phyloP scores from a whole-genome alignment of 257 asterid genomes.

The Coffea eugenioides region DNA sequence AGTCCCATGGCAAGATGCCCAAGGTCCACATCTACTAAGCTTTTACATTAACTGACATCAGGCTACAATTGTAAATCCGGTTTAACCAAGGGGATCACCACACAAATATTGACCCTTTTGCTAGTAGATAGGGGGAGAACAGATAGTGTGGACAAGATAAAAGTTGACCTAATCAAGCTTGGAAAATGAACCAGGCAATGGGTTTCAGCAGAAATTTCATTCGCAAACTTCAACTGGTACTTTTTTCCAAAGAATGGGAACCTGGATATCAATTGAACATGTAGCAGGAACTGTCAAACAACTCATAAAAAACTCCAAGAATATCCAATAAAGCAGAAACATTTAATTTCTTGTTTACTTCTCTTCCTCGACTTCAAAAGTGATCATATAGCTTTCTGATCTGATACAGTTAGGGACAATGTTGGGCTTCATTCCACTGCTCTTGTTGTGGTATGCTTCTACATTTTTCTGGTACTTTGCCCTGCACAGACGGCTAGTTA shows the following conservation, averaged over 20 bases:
- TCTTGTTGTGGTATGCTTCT: constrained; percentile 88
- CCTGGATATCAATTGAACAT: constrained; percentile 44
- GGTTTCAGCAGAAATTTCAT: constrained; percentile 67
- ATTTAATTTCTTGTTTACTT: constrained; percentile 48
- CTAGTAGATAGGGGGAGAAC: not conserved
- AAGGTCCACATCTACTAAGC: not conserved
- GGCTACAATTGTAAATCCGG: not conserved
- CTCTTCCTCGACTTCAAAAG: constrained; percentile 98
- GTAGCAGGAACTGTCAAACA: constrained; percentile 23
- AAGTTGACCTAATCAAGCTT: constrained; percentile 78
- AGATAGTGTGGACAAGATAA: constrained; percentile 6
- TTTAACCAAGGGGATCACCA: constrained; percentile 2
- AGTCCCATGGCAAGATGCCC: constrained; percentile 4
- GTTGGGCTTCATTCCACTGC: constrained; percentile 78
- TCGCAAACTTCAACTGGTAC: constrained; percentile 89
- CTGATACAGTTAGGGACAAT: constrained; percentile 86
- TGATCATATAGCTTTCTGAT: constrained; percentile 90
- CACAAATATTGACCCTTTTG: not conserved
- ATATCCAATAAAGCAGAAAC: constrained; percentile 8
- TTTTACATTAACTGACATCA: constrained; percentile 3
- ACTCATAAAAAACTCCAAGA: constrained; percentile 18
- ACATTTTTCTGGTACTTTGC: constrained; percentile 97
- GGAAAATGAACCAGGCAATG: constrained; percentile 96
- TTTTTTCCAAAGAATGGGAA: constrained; percentile 94
- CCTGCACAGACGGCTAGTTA: constrained; percentile 44